Base-by-base conservation (phyloP, 768 basidiomycete species). In the Serendipita sp. region DNA sequence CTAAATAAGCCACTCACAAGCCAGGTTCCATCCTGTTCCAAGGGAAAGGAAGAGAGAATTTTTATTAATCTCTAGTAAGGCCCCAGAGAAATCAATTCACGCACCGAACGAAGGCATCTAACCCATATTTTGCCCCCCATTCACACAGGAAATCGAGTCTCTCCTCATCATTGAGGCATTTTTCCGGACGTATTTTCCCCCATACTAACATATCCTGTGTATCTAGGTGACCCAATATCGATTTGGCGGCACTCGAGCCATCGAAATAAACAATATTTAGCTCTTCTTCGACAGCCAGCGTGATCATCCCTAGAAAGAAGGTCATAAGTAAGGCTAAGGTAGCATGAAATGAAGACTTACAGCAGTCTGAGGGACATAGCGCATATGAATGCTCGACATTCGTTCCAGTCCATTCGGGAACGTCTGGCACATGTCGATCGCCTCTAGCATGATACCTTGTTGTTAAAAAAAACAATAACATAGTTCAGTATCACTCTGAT, bases 151-250 rank as follows among this genome's bases (percentile, higher is more conserved):
- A 66, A 13, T 45, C 3, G 30, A 74, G 73, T 30, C 75, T 68
- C 36, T 68, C 54, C n/a, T 13, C 3, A 7, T 78, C 75, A 67
- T 5, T 70, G 71, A 2, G 70, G 71, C 3, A 41, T 64, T 28
- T 64, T 11, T 54, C 52, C 11, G 15, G 52, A 28, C 52, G 52
- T 44, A 35, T 67, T 54, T 3, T 13, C 15, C 73, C 73, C 75
- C 75, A 76, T 0, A 67, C 41, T 23, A 77, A 18, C 2, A 77
- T 46, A 67, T 77, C 77, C 64, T 77, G 76, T 0, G 70, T 67
- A 46, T 77, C 76, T 69, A 75, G 65, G 0, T 73, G 65, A 3
- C 76, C 75, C 16, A 67, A 66, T 1, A 34, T n/a, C 67, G 75
- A 67, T 62, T 70, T 75, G 0, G 70, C 70, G 28, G 73, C 73